Base-by-base conservation (phyloP, 805 yeast species). In the Kazachstania africana region DNA sequence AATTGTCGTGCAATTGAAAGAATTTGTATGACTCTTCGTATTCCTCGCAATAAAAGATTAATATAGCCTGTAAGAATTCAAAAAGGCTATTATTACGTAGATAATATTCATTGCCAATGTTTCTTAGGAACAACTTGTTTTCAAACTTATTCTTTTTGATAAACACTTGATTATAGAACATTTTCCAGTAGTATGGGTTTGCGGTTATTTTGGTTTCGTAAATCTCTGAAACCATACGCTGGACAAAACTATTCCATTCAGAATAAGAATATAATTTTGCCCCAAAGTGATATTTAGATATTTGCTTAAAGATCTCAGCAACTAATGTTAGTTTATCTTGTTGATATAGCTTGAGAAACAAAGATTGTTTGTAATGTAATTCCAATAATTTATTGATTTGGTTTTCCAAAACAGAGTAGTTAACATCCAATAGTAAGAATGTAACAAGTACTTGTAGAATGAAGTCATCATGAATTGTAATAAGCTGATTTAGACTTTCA, bases 351-450 rank as follows among this genome's bases (percentile, higher is more conserved):
- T 39, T 36, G 12, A 50, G 24, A 31, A 52, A 41, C 12, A 50
- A 25, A 13, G 45, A 34, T 29, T 47, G 48, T 22, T 47, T 51
- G 29, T 43, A 50, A 35, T 48, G 46, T 10, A 53, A 23, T 6
- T 42, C 39, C 24, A 55, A 32, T 16, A 55, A 34, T 3, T 26
- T 29, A 8, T 37, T 33, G 6, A 55, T 16, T 29, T 50, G 52
- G 3, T 35, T 32, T 22, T 33, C 39, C 32, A 54, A 43, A 3
- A 37, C 15, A 12, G 53, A 42, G 19, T 50, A 50, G 28, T 60
- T 60, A 33, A 63, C 53, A 32, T 63, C 63, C 35, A 63, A 40
- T 10, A 62, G 54, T 8, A 60, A 47, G 20, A 63, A 47, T 9
- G 59, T 36, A 23, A 62, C 36, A 23, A 62, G 35, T 6, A 61